Evolutionary conservation across 1,284 basidiomycete genomes (phyloP).

Genomic region (Moesziomyces sp.): DNA sequence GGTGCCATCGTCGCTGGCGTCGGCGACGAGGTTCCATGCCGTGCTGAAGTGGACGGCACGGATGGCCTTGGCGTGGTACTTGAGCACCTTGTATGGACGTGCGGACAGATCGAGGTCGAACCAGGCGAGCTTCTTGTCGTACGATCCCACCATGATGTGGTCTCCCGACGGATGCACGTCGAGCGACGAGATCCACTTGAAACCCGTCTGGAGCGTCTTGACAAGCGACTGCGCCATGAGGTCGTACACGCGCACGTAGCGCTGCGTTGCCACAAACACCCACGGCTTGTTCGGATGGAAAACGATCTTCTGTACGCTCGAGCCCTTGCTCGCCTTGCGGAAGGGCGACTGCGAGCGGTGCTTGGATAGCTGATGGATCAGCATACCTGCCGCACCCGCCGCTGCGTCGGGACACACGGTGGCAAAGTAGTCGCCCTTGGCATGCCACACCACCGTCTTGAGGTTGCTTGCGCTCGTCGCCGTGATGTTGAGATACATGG

Average conservation of each 20-base stretch:
- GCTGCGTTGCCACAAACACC: constrained; percentile 99
- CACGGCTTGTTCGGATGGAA: constrained; percentile 95
- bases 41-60: constrained; percentile 87
- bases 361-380: constrained; percentile 93
- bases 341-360: constrained; percentile 97
- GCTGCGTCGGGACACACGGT: constrained; percentile 75
- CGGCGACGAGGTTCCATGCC: constrained; percentile 89
- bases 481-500: constrained; percentile 62
- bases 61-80: constrained; percentile 94
- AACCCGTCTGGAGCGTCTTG: constrained; percentile 90
- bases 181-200: constrained; percentile 96
- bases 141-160: constrained; percentile 94
- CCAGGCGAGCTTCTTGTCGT: constrained; percentile 98
- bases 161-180: constrained; percentile 87
- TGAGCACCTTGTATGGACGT: constrained; percentile 94
- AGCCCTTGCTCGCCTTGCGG: constrained; percentile 84
- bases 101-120: constrained; percentile 96
- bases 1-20: constrained; percentile 93
- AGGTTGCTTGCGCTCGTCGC: constrained; percentile 75
- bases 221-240: constrained; percentile 90
- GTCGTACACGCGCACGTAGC: constrained; percentile 95
- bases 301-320: constrained; percentile 83
- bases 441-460: constrained; percentile 90
- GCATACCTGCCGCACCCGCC: constrained; percentile 78
- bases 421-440: constrained; percentile 93